These are phyloP conservation scores for Hanseniaspora gamundiae DNA, from an alignment of 1,139 yeast genomes.

Conservation along the genomic window DNA sequence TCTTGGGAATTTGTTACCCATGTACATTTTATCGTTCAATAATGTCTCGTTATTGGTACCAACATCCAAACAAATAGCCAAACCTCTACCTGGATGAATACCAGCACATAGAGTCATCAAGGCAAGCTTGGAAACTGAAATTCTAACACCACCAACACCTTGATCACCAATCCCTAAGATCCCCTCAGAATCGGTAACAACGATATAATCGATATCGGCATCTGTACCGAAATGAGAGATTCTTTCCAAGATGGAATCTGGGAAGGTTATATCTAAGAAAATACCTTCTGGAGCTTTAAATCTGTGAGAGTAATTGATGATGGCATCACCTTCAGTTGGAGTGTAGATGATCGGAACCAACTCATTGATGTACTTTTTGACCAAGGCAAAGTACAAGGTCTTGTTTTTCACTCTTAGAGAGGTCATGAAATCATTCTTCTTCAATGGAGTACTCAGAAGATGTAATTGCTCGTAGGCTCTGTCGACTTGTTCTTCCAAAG, in stretches of 20 bases:
- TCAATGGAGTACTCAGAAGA: constrained; percentile 70
- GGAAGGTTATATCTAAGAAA: constrained; percentile 72
- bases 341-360: constrained; percentile 88
- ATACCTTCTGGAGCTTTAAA: constrained; percentile 95
- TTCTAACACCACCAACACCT: constrained; percentile 94
- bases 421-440: constrained; percentile 85
- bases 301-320: constrained; percentile 80
- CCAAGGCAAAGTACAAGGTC: constrained; percentile 78
- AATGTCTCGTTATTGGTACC: constrained; percentile 81
- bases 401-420: constrained; percentile 87
- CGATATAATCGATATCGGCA: constrained; percentile 88
- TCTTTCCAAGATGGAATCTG: constrained; percentile 58
- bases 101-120: constrained; percentile 95
- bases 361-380: constrained; percentile 78
- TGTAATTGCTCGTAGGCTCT: constrained; percentile 80
- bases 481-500: constrained; percentile 79
- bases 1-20: constrained; percentile 83
- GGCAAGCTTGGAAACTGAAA: constrained; percentile 81
- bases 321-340: constrained; percentile 97
- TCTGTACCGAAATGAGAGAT: constrained; percentile 70
- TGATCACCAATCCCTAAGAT: constrained; percentile 96
- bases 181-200: constrained; percentile 91
- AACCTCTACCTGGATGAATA: constrained; percentile 84
- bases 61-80: constrained; percentile 81
- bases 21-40: constrained; percentile 69